Evolutionary conservation across 2,329 filamentous ascomycete species (phyloP).

Genomic region (Diaporthe citri): DNA sequence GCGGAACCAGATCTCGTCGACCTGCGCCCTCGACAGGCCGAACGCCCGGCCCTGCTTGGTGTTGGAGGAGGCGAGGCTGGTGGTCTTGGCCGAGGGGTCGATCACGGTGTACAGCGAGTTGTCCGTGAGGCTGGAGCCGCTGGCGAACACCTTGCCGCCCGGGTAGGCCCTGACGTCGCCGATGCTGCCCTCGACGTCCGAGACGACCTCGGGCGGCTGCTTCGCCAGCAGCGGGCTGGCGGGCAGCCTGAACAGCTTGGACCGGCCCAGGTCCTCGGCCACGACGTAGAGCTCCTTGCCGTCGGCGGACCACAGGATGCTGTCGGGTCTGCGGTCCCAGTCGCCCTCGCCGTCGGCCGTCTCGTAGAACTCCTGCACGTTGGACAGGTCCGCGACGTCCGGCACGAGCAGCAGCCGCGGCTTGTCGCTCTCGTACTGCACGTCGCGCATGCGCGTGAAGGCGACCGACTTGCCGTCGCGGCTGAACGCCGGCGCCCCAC

Average conservation of each 20-base stretch:
- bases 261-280: conserved; percentile 77
- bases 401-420: conserved; percentile 75
- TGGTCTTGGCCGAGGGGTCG: conserved; percentile 56
- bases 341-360: conserved; percentile 72
- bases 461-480: conserved; percentile 77
- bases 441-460: conserved; percentile 82
- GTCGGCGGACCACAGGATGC: conserved; percentile 68
- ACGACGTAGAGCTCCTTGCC: conserved; percentile 77
- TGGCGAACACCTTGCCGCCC: conserved; percentile 68
- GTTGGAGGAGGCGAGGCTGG: conserved; percentile 69
- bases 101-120: conserved; percentile 77
- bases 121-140: conserved; percentile 77
- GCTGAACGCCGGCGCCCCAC: conserved; percentile 78
- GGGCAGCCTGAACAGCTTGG: conserved; percentile 72
- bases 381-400: conserved; percentile 68
- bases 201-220: conserved; percentile 62
- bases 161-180: conserved; percentile 59
- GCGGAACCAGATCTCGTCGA: conserved; percentile 77
- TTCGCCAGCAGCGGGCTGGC: conserved; percentile 63
- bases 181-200: conserved; percentile 65
- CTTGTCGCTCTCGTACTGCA: conserved; percentile 86
- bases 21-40: conserved; percentile 73
- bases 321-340: conserved; percentile 71
- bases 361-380: conserved; percentile 72
- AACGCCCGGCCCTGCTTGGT: conserved; percentile 75